Conservation (phyloP, 768 basidiomycete genomes). For the Dentipellis fragilis region DNA sequence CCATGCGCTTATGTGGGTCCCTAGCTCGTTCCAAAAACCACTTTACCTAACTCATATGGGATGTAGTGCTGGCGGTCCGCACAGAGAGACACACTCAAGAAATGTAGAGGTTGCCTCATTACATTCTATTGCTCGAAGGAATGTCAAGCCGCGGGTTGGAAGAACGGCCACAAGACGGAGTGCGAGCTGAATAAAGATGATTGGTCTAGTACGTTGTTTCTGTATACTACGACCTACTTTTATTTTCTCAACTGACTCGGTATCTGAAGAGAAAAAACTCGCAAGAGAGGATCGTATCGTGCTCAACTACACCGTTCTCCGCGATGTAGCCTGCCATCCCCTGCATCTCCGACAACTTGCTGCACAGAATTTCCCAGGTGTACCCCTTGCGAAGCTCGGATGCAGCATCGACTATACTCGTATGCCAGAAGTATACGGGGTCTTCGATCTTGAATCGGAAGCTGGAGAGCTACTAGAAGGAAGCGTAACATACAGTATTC, state of each 20-base stretch:
- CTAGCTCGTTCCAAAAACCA: not conserved
- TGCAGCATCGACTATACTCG: slow-evolving; percentile 26
- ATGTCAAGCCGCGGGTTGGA: slow-evolving; percentile 27
- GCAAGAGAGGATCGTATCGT: not conserved
- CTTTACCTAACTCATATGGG: not conserved
- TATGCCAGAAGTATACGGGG: slow-evolving; percentile 19
- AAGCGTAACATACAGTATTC: no score
- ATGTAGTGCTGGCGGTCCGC: slow-evolving; percentile 28
- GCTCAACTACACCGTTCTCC: not conserved
- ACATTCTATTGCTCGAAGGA: slow-evolving; percentile 32
- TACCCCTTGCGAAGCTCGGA: slow-evolving; percentile 18
- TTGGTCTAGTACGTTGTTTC: slow-evolving; percentile 19
- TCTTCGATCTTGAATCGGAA: slow-evolving; percentile 18
- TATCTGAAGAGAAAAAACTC: not conserved
- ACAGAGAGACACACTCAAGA: slow-evolving; percentile 23
- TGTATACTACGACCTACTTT: not conserved
- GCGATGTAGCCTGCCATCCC: slow-evolving; percentile 9
- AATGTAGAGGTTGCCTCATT: slow-evolving; percentile 24
- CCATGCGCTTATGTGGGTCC: not conserved
- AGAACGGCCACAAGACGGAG: slow-evolving; percentile 26
- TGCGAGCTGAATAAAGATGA: slow-evolving; percentile 29
- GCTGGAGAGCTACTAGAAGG: no score
- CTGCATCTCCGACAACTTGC: slow-evolving; percentile 19
- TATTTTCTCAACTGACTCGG: not conserved
- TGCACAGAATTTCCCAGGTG: slow-evolving; percentile 16